A percentile compares a stretch with the other conserved stretches of the same genome.
Evolutionary conservation across 192 early-diverging fungal species (phyloP).

Genomic region (Coemansia sp.): DNA sequence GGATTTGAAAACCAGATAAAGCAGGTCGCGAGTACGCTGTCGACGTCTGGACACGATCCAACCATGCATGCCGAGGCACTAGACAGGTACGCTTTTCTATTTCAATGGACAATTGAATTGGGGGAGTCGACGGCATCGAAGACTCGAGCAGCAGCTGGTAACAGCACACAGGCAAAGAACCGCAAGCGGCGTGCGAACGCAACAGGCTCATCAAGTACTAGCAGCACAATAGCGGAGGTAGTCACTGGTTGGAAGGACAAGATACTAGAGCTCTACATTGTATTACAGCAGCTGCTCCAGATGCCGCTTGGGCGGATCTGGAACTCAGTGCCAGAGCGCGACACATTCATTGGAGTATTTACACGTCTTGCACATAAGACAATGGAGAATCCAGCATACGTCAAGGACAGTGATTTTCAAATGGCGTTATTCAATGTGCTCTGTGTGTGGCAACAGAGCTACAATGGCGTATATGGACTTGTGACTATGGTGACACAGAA

Average conservation of each 20-base stretch:
- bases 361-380: slow-evolving; percentile 75
- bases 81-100: slow-evolving; percentile 80
- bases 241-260: slow-evolving; percentile 45
- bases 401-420: slow-evolving; percentile 65
- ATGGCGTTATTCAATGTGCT: slow-evolving; percentile 64
- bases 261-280: slow-evolving; percentile 38
- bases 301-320: slow-evolving; percentile 62
- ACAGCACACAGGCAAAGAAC: slow-evolving; percentile 13
- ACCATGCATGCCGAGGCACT: slow-evolving; percentile 63
- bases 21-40: slow-evolving; percentile 60
- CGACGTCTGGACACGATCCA: slow-evolving; percentile 66
- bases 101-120: slow-evolving; percentile 76
- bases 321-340: slow-evolving; percentile 57
- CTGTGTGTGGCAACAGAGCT: slow-evolving; percentile 73
- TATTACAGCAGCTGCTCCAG: slow-evolving; percentile 40
- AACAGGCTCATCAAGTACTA: slow-evolving; percentile 6
- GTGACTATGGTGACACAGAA: slow-evolving; percentile 79
- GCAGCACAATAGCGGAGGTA: slow-evolving; percentile 34
- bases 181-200: slow-evolving; percentile 42
- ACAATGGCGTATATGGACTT: slow-evolving; percentile 74
- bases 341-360: slow-evolving; percentile 59
- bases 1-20: slow-evolving; percentile 67
- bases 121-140: slow-evolving; percentile 61
- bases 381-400: slow-evolving; percentile 73
- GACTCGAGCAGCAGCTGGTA: slow-evolving; percentile 10